These are phyloP conservation scores for Kodamaea nitidulidarum DNA, from an alignment of 805 yeast species.

Conservation along the genomic window DNA sequence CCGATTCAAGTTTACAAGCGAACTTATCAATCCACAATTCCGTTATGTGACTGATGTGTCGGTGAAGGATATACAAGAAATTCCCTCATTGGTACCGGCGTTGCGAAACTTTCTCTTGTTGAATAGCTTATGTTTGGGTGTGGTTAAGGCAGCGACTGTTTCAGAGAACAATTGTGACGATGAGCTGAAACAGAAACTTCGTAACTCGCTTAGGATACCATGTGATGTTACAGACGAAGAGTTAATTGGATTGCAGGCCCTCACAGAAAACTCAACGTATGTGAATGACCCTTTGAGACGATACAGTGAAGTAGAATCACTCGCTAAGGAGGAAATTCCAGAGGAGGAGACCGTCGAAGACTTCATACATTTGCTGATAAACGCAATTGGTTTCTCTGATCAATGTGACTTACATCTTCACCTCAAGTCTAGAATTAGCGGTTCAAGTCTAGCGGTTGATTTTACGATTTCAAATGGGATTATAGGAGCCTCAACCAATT, in stretches of 20 bases:
- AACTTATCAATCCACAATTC: conserved; percentile 16
- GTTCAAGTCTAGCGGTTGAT: conserved; percentile 14
- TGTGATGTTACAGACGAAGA: conserved; percentile 39
- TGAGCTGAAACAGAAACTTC: conserved; percentile 27
- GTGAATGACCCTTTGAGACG: conserved; percentile 8
- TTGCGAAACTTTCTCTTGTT: conserved; percentile 31
- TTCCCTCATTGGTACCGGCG: conserved; percentile 23
- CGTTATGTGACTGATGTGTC: conserved; percentile 20
- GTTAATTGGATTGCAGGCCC: conserved; percentile 30
- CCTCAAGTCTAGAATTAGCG: conserved; percentile 15
- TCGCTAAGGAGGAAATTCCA: conserved; percentile 21
- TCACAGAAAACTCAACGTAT: conserved; percentile 21
- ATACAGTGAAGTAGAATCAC: conserved; percentile 21
- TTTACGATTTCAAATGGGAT: conserved; percentile 33
- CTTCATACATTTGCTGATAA: conserved; percentile 16
- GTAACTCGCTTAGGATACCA: conserved; percentile 32
- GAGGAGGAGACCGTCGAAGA: conserved; percentile 10
- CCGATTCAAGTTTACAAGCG: conserved; percentile 4
- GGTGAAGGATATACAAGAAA: conserved; percentile 22
- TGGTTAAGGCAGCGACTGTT: conserved; percentile 1
- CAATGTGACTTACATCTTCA: conserved; percentile 21
- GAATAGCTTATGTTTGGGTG: conserved; percentile 15
- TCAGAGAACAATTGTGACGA: conserved; percentile 12
- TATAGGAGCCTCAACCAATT: conserved; percentile 7
- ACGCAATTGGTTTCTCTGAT: conserved; percentile 22